phyloP scores from a whole-genome alignment of 1,139 yeast genomes.

The Maudiozyma humilis region DNA sequence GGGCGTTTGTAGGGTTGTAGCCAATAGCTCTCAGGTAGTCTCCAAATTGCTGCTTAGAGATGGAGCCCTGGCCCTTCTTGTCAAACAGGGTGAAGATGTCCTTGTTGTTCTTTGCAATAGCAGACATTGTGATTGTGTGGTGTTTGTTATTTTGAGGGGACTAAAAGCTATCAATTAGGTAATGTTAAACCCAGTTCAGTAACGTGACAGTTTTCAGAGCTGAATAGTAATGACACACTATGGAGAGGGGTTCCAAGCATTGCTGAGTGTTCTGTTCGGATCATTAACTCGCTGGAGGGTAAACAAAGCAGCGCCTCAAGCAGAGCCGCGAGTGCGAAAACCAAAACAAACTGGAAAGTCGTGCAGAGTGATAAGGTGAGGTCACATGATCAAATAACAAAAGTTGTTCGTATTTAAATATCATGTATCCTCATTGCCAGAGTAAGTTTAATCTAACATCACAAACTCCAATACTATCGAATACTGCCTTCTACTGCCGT shows the following conservation, averaged over 20 bases:
- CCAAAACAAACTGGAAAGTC: neutral
- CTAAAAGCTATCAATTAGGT: no score
- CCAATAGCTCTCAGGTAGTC: slow-evolving; percentile 95
- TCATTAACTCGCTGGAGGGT: neutral
- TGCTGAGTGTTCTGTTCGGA: neutral
- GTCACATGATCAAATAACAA: neutral
- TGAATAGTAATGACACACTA: no score
- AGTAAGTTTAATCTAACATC: no score
- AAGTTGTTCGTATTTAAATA: no score
- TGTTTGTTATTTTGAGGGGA: no score
- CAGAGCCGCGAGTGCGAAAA: neutral
- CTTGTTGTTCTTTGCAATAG: slow-evolving; percentile 60
- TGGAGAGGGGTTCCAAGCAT: no score
- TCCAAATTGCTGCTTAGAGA: slow-evolving; percentile 81
- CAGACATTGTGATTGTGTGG: slow-evolving; percentile 11
- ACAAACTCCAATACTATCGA: neutral
- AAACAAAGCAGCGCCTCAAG: neutral
- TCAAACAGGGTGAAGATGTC: slow-evolving; percentile 97
- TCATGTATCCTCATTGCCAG: no score
- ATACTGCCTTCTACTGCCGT: no score
- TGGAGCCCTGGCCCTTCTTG: slow-evolving; percentile 90
- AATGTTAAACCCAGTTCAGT: no score
- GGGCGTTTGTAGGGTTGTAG: slow-evolving; percentile 75
- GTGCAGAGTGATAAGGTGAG: neutral
- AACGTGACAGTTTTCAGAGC: no score